Evolutionary conservation across 2,329 filamentous ascomycete species (phyloP), one percentile per base, ranked within the genome.

Genomic region (Diplodia corticola): DNA sequence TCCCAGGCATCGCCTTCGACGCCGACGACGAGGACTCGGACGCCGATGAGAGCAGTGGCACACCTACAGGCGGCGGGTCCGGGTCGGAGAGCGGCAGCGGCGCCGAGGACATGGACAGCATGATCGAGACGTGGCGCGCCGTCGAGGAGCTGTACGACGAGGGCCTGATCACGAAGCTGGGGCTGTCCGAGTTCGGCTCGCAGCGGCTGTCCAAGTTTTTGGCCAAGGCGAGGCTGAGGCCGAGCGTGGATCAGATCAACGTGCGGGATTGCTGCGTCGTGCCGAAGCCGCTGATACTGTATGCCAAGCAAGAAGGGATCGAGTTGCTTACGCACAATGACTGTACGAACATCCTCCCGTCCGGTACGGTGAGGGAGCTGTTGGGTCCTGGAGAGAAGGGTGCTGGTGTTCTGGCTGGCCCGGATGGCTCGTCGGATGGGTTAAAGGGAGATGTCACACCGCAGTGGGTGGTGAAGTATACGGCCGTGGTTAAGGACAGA

Each of bases 381-480:
- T 82, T 99, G 2, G 91, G 93, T 1, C 86, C 88, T 10, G 88
- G 88, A 0, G 81, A 88, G 15, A 83, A 85, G 67, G 92, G 93
- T 13, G 92, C 91, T 0, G 91, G 91, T 7, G 85, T 97, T 10
- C 81, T 97, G 67, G 89, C 89, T 5, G 86, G 87, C 40, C 74
- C 79, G n/a, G 81, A 83, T 15, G 77, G 73, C 0, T 79, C 81
- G 5, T 81, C 82, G 63, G 77, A 81, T 10, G 90, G 91, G 0
- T 81, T 96, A 66, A 83, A 85, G 70, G 93, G 92, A 4, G 88
- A 97, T 70, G 85, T 98, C 57, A 86, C 87, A 67, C 93, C 95
- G 30, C 89, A 94, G 76, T 99, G 95, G 94, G 95, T 98, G 30
- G 90, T 94, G 71, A 96, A 98, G 77, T 99, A 99, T 77, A 97